Conservation (phyloP, 2,329 filamentous ascomycete genomes). For the Podosphaera aphanis region DNA sequence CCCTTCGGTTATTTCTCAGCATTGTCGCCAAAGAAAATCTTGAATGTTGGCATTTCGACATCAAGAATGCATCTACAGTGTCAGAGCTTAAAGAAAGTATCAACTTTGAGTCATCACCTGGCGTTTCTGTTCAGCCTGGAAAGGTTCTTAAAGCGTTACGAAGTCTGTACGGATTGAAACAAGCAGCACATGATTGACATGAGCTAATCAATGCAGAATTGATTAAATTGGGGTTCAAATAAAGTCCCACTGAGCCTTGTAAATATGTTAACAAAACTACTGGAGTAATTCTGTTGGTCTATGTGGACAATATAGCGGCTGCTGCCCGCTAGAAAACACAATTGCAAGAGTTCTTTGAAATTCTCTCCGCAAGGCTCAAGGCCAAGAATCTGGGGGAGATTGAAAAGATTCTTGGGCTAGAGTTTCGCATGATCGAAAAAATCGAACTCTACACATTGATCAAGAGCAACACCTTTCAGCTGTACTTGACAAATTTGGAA, state of each 20-base stretch:
- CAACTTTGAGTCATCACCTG: not conserved
- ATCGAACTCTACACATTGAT: not conserved
- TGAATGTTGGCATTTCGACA: not conserved
- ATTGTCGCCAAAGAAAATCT: not conserved
- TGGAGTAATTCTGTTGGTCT: not conserved
- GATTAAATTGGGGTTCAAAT: not conserved
- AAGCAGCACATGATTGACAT: not conserved
- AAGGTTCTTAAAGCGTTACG: not conserved
- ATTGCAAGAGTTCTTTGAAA: not conserved
- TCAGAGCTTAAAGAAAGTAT: not conserved
- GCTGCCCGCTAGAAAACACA: not conserved
- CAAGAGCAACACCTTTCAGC: not conserved
- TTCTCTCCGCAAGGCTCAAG: not conserved
- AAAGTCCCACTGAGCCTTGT: not conserved
- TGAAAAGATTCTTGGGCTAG: not conserved
- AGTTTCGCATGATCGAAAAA: not conserved
- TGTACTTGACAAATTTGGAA: not conserved
- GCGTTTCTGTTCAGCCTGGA: not conserved
- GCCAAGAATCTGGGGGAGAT: conserved; percentile 1
- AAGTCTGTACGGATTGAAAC: not conserved
- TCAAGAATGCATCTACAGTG: not conserved
- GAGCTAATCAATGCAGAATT: not conserved
- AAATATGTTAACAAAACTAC: not conserved
- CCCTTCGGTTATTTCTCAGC: not conserved
- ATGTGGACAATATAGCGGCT: conserved; percentile 1